Base-by-base conservation (phyloP, 331 rosid species). In the Acacia pycnantha region DNA sequence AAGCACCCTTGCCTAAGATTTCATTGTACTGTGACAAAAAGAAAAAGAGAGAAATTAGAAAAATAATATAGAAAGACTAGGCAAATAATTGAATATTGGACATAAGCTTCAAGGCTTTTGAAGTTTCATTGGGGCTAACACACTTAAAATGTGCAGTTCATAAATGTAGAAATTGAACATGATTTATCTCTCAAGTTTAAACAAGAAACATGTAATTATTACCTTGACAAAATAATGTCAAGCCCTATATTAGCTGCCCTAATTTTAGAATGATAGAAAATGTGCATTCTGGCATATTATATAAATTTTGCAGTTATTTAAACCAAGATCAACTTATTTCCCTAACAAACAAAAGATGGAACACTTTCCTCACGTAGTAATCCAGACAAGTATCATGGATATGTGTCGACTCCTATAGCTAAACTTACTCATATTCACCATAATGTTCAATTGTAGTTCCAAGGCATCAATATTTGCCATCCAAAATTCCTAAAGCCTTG, bases 1-100 rank as follows among this genome's bases (percentile, higher is more conserved):
- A 95, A 86, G 99, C 98, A 82, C 99, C 98, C 86, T 84, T 93
- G 84, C 98, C 98, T 89, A 95, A 89, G 48, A 90, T 86, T 88
- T 93, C 99, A 87, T 81, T 83, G 92, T 88, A 92, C 97, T 95
- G 97, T 74, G 62, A 79, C 85, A 83, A 81, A 82, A 68, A 59
- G 14, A 67, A 84, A 74, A 73, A 35, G 54, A 71, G 72, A 53
- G 51, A 33, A 9, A 65, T 27, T 24, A 64, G 74, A 51, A 72
- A 82, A 79, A 85, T n/a, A 74, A 37, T 51, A 84, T 54, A 73
- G n/a, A 81, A 82, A 73, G 19, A 81, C 77, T 24, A 85, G 78
- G 74, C 26, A 54, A 83, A 88, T 26, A n/a, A n/a, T n/a, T n/a
- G 26, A 85, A 62, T 53, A 31, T 70, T 43, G 53, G 58, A 29